Conservation (phyloP, 805 yeast genomes). For the Ogataea allantospora region DNA sequence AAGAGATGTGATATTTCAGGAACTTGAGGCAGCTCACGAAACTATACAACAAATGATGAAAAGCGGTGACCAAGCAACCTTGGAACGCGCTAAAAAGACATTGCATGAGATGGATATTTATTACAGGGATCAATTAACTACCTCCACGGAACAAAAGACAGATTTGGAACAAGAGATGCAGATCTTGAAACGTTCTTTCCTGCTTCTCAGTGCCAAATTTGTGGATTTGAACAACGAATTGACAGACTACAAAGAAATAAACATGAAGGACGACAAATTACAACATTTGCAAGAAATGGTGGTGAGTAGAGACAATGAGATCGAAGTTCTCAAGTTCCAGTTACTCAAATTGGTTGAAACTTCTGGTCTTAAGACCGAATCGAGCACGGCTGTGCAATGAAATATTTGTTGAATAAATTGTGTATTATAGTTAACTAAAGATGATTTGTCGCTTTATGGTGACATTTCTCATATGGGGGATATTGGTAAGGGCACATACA, state of each 20-base stretch:
- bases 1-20: slow-evolving; percentile 14
- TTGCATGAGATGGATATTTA: slow-evolving; percentile 12
- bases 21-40: slow-evolving; percentile 16
- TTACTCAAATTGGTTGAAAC: not conserved
- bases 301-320: slow-evolving; percentile 15
- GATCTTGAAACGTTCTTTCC: slow-evolving; percentile 14
- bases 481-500: not conserved
- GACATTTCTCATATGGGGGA: not conserved
- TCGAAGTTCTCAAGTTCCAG: not conserved
- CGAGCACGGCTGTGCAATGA: not conserved
- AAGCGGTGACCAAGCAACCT: not conserved
- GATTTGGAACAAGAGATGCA: not conserved
- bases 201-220: slow-evolving; percentile 12
- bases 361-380: not conserved
- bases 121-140: slow-evolving; percentile 5
- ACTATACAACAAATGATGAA: slow-evolving; percentile 7
- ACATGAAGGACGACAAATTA: not conserved
- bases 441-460: too few species aligned
- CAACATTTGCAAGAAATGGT: slow-evolving; percentile 11
- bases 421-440: too few species aligned
- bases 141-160: not conserved
- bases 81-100: slow-evolving; percentile 5
- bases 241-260: slow-evolving; percentile 8
- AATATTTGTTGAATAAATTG: not conserved
- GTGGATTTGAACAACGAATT: slow-evolving; percentile 12